A percentile compares a stretch with the other conserved stretches of the same genome.
Evolutionary conservation across 139 green algal species (phyloP).

Genomic region (Tetradesmus obliquus): DNA sequence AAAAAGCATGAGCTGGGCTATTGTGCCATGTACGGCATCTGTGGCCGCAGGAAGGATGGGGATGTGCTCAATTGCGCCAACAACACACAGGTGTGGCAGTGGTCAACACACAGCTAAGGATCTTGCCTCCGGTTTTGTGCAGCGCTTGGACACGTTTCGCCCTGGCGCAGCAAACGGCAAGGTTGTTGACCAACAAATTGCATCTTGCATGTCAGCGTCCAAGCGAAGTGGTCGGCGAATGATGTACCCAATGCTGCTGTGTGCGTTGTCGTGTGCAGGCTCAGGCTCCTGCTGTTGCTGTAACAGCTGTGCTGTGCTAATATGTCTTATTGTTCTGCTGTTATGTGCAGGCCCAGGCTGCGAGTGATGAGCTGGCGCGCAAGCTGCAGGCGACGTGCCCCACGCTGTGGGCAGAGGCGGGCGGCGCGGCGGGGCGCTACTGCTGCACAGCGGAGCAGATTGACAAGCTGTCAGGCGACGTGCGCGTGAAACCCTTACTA

Average conservation of each 20-base stretch:
- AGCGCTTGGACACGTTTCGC: no score
- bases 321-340: not conserved
- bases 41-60: constrained; percentile 75
- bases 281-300: not conserved
- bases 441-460: constrained; percentile 90
- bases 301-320: not conserved
- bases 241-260: no score
- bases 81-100: constrained; percentile 53
- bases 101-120: no score
- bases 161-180: no score
- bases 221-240: no score
- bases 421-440: constrained; percentile 51
- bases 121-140: no score
- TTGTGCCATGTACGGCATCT: constrained; percentile 77
- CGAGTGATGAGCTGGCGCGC: not conserved
- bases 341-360: not conserved
- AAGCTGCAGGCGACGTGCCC: constrained; percentile 72
- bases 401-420: constrained; percentile 67
- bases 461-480: constrained; percentile 70
- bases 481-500: no score
- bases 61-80: constrained; percentile 75
- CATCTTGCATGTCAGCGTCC: no score
- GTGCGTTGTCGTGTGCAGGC: no score
- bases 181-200: no score
- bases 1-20: constrained; percentile 57